Conservation (phyloP, 1,139 yeast species). For the Candida labiduridarum region DNA sequence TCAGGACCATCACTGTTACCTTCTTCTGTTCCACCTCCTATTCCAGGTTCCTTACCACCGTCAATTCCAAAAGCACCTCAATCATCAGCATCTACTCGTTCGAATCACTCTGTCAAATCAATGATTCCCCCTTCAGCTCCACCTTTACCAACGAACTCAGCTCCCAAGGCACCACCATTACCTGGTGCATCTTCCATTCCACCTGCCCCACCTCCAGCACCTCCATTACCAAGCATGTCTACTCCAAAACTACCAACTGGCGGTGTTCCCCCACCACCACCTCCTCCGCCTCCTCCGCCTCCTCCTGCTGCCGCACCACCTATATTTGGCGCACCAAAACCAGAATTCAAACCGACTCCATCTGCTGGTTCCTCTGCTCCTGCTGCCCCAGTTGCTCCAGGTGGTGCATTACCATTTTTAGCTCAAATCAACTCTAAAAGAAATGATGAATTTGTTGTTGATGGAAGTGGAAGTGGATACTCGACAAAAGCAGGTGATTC, state of each 20-base stretch:
- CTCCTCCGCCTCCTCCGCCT: constrained; percentile 19
- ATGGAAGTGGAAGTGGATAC: constrained; percentile 23
- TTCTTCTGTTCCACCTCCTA: constrained; percentile 10
- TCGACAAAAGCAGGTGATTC: constrained; percentile 21
- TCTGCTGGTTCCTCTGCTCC: constrained; percentile 18
- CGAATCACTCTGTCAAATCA: constrained; percentile 21
- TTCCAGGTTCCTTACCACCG: constrained; percentile 10
- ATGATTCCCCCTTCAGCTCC: constrained; percentile 18
- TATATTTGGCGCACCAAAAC: constrained; percentile 14
- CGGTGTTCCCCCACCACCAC: constrained; percentile 16
- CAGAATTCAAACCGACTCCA: constrained; percentile 8
- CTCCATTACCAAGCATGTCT: constrained; percentile 12
- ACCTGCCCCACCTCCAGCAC: constrained; percentile 19
- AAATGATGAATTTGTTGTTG: constrained; percentile 39
- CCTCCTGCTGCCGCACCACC: constrained; percentile 25
- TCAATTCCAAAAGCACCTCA: constrained; percentile 14
- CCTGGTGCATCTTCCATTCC: constrained; percentile 19
- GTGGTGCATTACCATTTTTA: constrained; percentile 43
- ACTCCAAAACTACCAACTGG: constrained; percentile 8
- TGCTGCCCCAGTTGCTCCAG: constrained; percentile 18
- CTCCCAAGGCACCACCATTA: constrained; percentile 22
- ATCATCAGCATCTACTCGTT: constrained; percentile 2
- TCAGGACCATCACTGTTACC: constrained; percentile 8
- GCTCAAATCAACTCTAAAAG: constrained; percentile 46
- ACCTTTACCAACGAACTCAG: constrained; percentile 4